These are phyloP conservation scores for Chlorella sp. DNA, from an alignment of 139 green algal genomes.

Conservation along the genomic window DNA sequence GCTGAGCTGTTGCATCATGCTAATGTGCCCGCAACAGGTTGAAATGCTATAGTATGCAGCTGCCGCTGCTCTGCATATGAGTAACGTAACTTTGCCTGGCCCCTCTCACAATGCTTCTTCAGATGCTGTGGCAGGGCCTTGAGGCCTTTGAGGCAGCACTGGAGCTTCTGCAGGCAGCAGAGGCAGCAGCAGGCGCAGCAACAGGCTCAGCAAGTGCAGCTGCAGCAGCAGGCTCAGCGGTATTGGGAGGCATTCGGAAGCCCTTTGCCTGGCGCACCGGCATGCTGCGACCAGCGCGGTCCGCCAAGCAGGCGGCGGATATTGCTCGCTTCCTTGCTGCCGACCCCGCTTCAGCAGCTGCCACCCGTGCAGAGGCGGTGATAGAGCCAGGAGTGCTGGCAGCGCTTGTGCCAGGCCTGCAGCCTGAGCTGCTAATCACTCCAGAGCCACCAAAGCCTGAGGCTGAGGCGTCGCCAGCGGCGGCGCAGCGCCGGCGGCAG, in stretches of 20 bases:
- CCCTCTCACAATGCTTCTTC: too few species aligned
- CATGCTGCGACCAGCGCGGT: constrained; percentile 57
- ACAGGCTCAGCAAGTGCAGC: constrained; percentile 25
- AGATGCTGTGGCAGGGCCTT: constrained; percentile 67
- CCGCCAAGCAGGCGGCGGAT: constrained; percentile 61
- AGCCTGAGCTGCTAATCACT: constrained; percentile 11
- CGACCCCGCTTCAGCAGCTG: not conserved
- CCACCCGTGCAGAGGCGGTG: constrained; percentile 1
- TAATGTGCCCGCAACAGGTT: too few species aligned
- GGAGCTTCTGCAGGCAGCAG: constrained; percentile 58
- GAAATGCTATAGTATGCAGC: not conserved
- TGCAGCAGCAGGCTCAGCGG: constrained; percentile 1
- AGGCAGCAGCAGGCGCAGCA: constrained; percentile 24
- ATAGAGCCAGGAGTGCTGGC: constrained; percentile 1
- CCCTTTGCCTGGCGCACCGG: constrained; percentile 59
- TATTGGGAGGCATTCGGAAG: not conserved
- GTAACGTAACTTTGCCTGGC: too few species aligned
- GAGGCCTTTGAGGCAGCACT: constrained; percentile 59
- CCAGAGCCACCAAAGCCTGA: not conserved
- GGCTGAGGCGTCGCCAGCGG: not conserved
- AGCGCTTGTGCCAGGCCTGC: constrained; percentile 34
- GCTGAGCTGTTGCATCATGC: too few species aligned
- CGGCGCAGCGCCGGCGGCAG: constrained; percentile 8
- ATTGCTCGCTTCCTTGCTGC: constrained; percentile 34
- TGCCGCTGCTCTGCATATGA: not conserved